Conservation (phyloP, 1,284 basidiomycete species). For the Sporisorium scitamineum region DNA sequence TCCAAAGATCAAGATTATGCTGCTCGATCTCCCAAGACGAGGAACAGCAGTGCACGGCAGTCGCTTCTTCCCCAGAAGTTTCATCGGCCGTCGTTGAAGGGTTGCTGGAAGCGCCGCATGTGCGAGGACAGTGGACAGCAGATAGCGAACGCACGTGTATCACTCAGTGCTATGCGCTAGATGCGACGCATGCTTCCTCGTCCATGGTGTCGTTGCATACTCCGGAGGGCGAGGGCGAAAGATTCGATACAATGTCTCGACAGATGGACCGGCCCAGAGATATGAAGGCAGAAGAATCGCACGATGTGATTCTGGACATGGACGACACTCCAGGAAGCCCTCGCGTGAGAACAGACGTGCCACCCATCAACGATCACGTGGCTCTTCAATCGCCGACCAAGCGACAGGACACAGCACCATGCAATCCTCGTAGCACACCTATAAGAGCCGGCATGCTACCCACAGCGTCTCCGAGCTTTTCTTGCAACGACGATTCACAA, state of each 20-base stretch:
- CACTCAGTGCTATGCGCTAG: neutral
- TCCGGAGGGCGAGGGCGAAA: neutral
- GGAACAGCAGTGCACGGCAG: neutral
- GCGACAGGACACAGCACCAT: neutral
- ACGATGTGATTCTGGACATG: slow-evolving; percentile 20
- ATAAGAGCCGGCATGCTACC: neutral
- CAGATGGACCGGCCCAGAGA: neutral
- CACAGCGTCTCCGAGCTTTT: slow-evolving; percentile 13
- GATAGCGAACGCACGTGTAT: slow-evolving; percentile 27
- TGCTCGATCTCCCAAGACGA: neutral
- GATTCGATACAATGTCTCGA: neutral
- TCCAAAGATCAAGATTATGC: neutral
- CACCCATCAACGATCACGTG: neutral
- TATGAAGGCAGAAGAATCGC: neutral
- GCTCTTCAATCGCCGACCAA: slow-evolving; percentile 33
- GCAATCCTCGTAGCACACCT: neutral
- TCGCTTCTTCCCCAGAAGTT: neutral
- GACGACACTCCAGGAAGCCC: slow-evolving; percentile 37
- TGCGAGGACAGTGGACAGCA: neutral
- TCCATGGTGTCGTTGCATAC: neutral
- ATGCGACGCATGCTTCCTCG: neutral
- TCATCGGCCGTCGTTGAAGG: slow-evolving; percentile 11
- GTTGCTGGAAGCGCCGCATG: slow-evolving; percentile 6
- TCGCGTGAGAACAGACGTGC: neutral
- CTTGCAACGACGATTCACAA: slow-evolving; percentile 14